phyloP scores from a whole-genome alignment of 1,284 basidiomycete genomes.

The Marasmius tenuissimus region DNA sequence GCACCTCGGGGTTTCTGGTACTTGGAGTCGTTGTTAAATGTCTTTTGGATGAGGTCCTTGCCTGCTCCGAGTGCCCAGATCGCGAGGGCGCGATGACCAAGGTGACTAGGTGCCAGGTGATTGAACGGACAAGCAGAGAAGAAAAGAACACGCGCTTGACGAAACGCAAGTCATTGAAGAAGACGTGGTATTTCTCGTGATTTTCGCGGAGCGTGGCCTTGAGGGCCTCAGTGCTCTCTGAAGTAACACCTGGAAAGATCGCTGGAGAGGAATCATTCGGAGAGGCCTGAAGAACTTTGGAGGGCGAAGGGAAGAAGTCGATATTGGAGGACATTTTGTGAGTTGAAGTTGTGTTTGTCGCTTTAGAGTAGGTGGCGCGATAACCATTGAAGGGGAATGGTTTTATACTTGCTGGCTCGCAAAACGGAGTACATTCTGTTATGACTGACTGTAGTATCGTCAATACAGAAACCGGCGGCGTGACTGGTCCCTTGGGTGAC shows the following conservation, averaged over 20 bases:
- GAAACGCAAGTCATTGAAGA: constrained; percentile 40
- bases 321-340: too few relatives aligned
- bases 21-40: constrained; percentile 38
- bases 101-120: constrained; percentile 40
- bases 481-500: too few relatives aligned
- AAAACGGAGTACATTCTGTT: too few relatives aligned
- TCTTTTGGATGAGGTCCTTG: constrained; percentile 36
- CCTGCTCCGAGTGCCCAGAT: constrained; percentile 50
- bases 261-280: constrained; percentile 7
- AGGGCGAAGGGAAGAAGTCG: too few relatives aligned
- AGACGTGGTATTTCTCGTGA: constrained; percentile 42
- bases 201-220: constrained; percentile 37
- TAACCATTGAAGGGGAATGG: too few relatives aligned
- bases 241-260: constrained; percentile 26
- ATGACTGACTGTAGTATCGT: too few relatives aligned
- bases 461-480: too few relatives aligned
- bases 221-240: constrained; percentile 32
- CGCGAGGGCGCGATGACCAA: constrained; percentile 50
- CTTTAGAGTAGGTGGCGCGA: too few relatives aligned
- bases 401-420: too few relatives aligned
- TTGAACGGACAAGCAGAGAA: not conserved
- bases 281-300: too few relatives aligned
- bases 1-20: constrained; percentile 38
- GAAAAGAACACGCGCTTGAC: constrained; percentile 37
- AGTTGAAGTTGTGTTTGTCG: too few relatives aligned